Percentiles rank a stretch among this genome's conserved stretches.
Evolutionary conservation across 2,329 filamentous ascomycete genomes (phyloP).

Genomic region (Cercospora sp.): DNA sequence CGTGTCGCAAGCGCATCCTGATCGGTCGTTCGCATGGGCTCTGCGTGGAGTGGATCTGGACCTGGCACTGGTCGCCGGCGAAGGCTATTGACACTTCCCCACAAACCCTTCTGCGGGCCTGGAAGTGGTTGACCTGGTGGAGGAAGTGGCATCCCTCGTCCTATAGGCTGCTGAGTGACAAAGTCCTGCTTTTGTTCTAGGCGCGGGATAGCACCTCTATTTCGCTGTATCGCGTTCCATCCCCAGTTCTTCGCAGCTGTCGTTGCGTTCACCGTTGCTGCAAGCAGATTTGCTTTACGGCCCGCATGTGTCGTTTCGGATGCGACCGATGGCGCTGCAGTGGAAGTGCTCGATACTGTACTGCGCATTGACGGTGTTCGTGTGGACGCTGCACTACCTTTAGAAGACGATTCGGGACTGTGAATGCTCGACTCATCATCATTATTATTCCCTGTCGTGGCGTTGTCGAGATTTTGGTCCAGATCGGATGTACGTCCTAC

Average conservation of each 20-base stretch:
- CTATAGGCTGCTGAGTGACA: constrained; percentile 63
- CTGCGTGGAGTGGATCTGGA: background rate
- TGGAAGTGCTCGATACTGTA: constrained; percentile 19
- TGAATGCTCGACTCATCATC: background rate
- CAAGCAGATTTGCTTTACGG: constrained; percentile 35
- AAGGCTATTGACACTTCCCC: constrained; percentile 18
- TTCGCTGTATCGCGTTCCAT: constrained; percentile 35
- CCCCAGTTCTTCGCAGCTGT: constrained; percentile 37
- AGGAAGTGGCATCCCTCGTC: constrained; percentile 77
- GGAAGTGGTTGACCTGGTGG: constrained; percentile 79
- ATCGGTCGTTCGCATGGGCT: background rate
- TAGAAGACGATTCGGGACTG: background rate
- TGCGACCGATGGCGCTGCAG: constrained; percentile 14
- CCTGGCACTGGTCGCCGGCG: constrained; percentile 25
- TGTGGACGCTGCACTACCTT: constrained; percentile 1
- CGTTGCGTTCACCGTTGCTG: constrained; percentile 38
- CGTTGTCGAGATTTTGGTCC: background rate
- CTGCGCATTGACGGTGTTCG: constrained; percentile 21
- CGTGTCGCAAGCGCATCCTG: background rate
- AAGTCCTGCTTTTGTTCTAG: constrained; percentile 26
- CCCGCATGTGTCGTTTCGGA: constrained; percentile 16
- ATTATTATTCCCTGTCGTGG: background rate
- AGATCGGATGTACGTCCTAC: background rate
- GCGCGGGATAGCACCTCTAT: constrained; percentile 16
- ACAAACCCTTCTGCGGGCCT: constrained; percentile 35